Conservation (phyloP, 495 filamentous ascomycete species). For the Halenospora varia region DNA sequence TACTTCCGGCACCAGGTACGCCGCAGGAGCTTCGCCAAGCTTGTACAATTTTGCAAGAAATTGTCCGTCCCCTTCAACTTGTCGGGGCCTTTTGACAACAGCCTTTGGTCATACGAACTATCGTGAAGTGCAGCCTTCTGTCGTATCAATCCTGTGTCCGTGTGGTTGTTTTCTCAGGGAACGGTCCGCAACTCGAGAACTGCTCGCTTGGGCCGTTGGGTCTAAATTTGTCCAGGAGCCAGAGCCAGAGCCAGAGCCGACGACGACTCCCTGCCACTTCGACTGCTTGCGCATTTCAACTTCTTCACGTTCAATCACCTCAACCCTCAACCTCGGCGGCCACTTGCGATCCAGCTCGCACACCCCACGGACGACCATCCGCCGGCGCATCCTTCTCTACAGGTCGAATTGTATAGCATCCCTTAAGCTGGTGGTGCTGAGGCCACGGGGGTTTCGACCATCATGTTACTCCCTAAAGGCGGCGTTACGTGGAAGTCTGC, state of each 20-base stretch:
- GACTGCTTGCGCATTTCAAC: constrained; percentile 15
- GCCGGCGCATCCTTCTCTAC: constrained; percentile 5
- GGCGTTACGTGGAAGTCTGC: constrained; percentile 90
- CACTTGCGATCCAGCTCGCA: constrained; percentile 14
- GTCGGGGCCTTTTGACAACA: no score
- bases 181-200: background rate
- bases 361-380: constrained; percentile 10
- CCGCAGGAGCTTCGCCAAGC: background rate
- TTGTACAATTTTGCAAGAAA: background rate
- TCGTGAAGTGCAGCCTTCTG: no score
- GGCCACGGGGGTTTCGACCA: constrained; percentile 17
- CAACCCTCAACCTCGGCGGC: constrained; percentile 8
- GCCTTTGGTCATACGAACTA: no score
- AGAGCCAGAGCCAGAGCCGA: background rate
- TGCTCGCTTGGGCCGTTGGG: background rate
- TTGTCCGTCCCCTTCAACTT: no score
- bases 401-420: constrained; percentile 19
- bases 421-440: constrained; percentile 19
- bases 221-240: background rate
- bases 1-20: background rate
- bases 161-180: background rate
- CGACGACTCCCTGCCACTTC: background rate
- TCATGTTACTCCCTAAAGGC: constrained; percentile 80
- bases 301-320: constrained; percentile 9
- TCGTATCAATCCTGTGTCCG: background rate